Base-by-base conservation (phyloP, 2,329 filamentous ascomycete species). In the Verruconis gallopava region DNA sequence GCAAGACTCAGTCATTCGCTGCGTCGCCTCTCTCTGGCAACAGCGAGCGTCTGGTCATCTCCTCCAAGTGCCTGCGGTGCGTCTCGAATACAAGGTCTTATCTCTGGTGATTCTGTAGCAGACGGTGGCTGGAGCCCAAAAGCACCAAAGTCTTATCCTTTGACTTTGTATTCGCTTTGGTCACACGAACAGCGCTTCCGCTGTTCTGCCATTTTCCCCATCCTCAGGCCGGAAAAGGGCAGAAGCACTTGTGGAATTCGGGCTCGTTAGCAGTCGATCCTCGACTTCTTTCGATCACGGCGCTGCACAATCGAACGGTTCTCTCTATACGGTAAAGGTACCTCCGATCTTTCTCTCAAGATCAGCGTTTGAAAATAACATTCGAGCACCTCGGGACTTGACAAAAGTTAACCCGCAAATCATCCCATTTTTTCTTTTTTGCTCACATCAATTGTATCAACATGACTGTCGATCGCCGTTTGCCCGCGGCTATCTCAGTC, bases 61-160 rank as follows among this genome's bases (percentile, higher is more conserved):
- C 50, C 43, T 61, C 57, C 52, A 55, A 61, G 57, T 53, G 51
- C 50, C 50, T 52, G 55, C 56, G 55, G 54, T 51, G 48, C 44
- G 42, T 53, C 59, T 54, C 59, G 49, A 46, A 47, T 48, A 30
- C 39, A 53, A 58, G 55, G 53, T 57, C 56, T 60, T 35, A 17
- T 61, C 55, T 59, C 57, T 53, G 54, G 59, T 60, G 56, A 60
- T 58, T 58, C 59, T 62, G 59, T 52, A 59, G 60, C 55, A 58
- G 58, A 60, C 60, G 55, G 60, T 60, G 59, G 58, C 59, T 63
- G 60, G 60, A 62, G 58, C 52, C 46, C 11, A n/a, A 11, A 22
- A 32, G 9, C 13, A n/a, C 15, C 40, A 36, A 41, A 41, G 33
- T 42, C 25, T 9, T 9, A 30, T 30, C n/a, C 25, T 9, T 30